Evolutionary conservation across 1,284 basidiomycete species (phyloP), one percentile per base, ranked within the genome.

Genomic region (Cronartium quercuum): DNA sequence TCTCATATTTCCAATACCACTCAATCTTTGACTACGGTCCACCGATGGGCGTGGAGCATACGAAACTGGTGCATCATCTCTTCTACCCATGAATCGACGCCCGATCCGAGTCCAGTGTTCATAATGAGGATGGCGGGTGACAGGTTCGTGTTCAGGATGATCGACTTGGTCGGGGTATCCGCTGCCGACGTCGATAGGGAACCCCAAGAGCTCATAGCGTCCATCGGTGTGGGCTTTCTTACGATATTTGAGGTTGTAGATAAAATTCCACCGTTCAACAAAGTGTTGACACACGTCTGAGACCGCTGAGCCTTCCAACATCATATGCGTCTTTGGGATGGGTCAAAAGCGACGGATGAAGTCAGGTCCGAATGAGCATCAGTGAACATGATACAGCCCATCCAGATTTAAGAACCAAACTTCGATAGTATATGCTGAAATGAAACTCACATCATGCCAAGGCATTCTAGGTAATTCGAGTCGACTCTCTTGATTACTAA

Each of bases 251-350:
- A 77, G 57, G n/a, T 70, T 63, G 51, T 57, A 66, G 37, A 74
- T 74, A 41, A 74, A 74, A 37, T 91, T 92, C 91, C 90, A 91
- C 15, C 91, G 84, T 81, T 96, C 93, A 18, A 90, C 85, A 77
- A 94, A 97, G 83, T 96, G 92, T 81, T 96, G 92, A 4, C 89
- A 87, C 34, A 96, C 87, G 80, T 97, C 94, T 66, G 96, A 85
- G 1, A 94, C 92, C 7, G 86, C 87, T 0, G 91, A 88, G 0
- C 94, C 94, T 24, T 87, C 84, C 21, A 96, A 82, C 2, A 91
- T 93, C 88, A 93, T 90, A 77, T 81, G 82, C 2, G 82, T 82
- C 77, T 84, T 83, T 71, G 84, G 83, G 83, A 83, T 83, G 0
- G 83, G 79, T 79, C 79, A 80, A 68, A 44, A 77, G 62, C 21